These are phyloP conservation scores for Xylaria curta DNA, from an alignment of 495 filamentous ascomycete species.

Conservation along the genomic window DNA sequence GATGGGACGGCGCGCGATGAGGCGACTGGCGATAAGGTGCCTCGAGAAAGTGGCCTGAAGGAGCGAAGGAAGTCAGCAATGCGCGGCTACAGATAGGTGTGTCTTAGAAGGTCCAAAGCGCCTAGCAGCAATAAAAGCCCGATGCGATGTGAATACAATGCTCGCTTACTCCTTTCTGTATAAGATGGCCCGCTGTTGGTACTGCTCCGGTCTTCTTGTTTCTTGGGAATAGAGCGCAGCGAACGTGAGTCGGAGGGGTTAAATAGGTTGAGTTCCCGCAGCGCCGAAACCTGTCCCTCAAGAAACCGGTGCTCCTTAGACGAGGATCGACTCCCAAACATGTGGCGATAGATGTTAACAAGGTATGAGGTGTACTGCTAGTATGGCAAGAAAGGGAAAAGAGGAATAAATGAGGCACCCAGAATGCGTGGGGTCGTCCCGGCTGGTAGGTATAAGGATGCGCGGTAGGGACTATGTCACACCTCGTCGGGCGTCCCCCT, in stretches of 20 bases:
- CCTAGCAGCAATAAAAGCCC: constrained; percentile 4
- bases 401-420: constrained; percentile 20
- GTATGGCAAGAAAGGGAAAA: constrained; percentile 12
- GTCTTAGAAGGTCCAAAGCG: constrained; percentile 25
- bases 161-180: constrained; percentile 58
- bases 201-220: constrained; percentile 42
- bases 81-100: neutral
- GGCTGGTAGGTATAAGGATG: constrained; percentile 12
- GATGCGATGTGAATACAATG: constrained; percentile 19
- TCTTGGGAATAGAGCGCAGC: constrained; percentile 47
- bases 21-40: constrained; percentile 38
- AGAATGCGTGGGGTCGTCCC: constrained; percentile 16
- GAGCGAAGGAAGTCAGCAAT: constrained; percentile 21
- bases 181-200: constrained; percentile 41
- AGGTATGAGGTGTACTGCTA: constrained; percentile 15
- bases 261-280: constrained; percentile 48
- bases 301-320: constrained; percentile 46
- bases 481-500: constrained; percentile 24
- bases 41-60: constrained; percentile 47
- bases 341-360: constrained; percentile 39
- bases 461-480: constrained; percentile 22
- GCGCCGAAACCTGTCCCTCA: constrained; percentile 44
- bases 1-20: constrained; percentile 51
- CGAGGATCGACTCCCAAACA: constrained; percentile 56
- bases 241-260: constrained; percentile 43